Conservation (phyloP, 768 basidiomycete species). For the Agrocybe chaxingu region DNA sequence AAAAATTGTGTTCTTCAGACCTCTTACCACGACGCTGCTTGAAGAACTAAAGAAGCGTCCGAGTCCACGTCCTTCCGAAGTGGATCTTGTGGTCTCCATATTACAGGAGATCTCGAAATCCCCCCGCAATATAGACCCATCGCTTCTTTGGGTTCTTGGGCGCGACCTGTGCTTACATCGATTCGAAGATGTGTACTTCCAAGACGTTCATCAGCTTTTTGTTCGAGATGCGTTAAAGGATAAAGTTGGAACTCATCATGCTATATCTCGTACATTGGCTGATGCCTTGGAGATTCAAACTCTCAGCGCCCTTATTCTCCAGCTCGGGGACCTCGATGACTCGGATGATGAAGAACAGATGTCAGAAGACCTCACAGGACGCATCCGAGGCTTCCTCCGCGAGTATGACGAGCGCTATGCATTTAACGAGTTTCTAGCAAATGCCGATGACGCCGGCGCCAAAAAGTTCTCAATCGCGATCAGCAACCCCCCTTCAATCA, state of each 20-base stretch:
- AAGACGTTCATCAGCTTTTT: conserved; percentile 1
- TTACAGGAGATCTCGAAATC: conserved; percentile 11
- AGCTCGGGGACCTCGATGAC: conserved; percentile 9
- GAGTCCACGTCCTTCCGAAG: background rate
- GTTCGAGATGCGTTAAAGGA: background rate
- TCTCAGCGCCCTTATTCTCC: conserved; percentile 10
- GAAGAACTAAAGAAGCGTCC: too few relatives aligned
- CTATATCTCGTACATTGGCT: conserved; percentile 9
- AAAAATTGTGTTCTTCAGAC: too few relatives aligned
- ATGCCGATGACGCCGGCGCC: conserved; percentile 46
- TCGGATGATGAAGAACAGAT: conserved; percentile 14
- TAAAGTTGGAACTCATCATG: conserved; percentile 8
- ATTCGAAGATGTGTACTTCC: conserved; percentile 7
- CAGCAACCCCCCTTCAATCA: conserved; percentile 16
- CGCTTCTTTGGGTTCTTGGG: conserved; percentile 3
- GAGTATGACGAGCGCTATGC: conserved; percentile 17
- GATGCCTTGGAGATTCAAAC: conserved; percentile 9
- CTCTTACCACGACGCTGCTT: too few relatives aligned
- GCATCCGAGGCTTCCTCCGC: conserved; percentile 12
- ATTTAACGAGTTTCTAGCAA: conserved; percentile 48
- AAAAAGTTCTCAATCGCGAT: conserved; percentile 34
- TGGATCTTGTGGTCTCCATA: conserved; percentile 2
- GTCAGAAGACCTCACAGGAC: conserved; percentile 11
- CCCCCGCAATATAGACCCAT: background rate
- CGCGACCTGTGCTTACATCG: background rate